Base-by-base conservation (phyloP, 2,329 filamentous ascomycete genomes). In the Colletotrichum theobromicola region DNA sequence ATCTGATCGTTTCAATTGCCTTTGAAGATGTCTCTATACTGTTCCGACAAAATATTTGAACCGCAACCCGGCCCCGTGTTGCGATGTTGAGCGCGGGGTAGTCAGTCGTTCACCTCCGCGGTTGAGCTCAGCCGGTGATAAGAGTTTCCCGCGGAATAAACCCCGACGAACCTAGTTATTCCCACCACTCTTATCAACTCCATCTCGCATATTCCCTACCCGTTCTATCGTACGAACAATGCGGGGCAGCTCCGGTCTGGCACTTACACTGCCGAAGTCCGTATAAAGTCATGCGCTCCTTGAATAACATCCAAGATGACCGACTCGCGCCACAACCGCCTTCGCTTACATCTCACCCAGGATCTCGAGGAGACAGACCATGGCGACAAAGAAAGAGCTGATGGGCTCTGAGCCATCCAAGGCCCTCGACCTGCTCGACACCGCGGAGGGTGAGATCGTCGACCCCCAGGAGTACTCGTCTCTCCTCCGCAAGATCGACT, bases 401-500 rank as follows among this genome's bases (percentile, higher is more conserved):
- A 46, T 37, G 35, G 66, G 18, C 4, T 46, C 35, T 26, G 46
- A 37, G 70, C 65, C 70, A 5, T 24, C 65, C 58, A 64, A 64
- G 16, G 26, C 70, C 28, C 70, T 73, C 50, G 70, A 73, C 18
- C 66, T 72, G 57, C 70, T 72, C 42, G 70, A 72, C 65, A 62
- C 65, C 6, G 37, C 70, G 5, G 66, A 73, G 15, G 70, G 70
- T 10, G 66, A 73, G 5, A 58, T 64, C 13, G 30, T 73, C 28
- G 66, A 70, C 5, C 57, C 70, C 37, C 16, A 16, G 7, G 70
- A 73, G 28, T 34, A 50, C 42, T 18, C 66, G 4, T 57, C 68
- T 12, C 67, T 74, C 24, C 30, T 63, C 24, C 57, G 72, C 26
- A 78, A 77, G 58, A 70, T 80, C 35, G 78, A 80, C 61, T 53